phyloP scores from a whole-genome alignment of 345 rosid genomes.

The Murraya koenigii region DNA sequence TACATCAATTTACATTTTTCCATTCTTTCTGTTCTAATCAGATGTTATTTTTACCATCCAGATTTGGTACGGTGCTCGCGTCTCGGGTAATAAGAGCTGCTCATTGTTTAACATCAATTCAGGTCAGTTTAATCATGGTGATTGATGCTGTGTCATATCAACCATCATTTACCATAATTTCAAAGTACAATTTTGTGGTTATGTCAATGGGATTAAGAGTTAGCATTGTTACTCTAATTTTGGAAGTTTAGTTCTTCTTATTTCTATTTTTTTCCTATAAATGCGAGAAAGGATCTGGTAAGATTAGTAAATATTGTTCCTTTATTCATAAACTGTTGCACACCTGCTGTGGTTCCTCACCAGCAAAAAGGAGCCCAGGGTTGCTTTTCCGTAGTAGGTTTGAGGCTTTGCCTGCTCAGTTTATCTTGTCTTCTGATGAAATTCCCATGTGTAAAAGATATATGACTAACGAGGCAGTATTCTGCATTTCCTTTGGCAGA shows the following conservation, averaged over 20 bases:
- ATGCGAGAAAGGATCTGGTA: background rate
- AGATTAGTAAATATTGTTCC: background rate
- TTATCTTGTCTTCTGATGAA: background rate
- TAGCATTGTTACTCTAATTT: background rate
- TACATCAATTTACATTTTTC: conserved; percentile 41
- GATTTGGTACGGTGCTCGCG: conserved; percentile 81
- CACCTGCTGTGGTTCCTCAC: background rate
- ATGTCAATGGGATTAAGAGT: background rate
- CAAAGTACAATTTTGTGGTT: background rate
- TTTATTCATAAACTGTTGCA: background rate
- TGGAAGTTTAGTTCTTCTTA: background rate
- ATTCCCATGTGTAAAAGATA: background rate
- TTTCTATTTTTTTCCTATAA: background rate
- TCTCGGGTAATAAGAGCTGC: conserved; percentile 94
- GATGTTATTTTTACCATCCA: conserved; percentile 33
- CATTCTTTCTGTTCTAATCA: conserved; percentile 32
- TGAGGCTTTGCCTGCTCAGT: background rate
- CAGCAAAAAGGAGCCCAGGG: background rate
- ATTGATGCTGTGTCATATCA: background rate
- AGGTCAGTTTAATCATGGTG: conserved; percentile 37
- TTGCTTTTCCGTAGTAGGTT: background rate
- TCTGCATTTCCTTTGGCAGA: background rate
- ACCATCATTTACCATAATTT: background rate
- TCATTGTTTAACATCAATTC: conserved; percentile 96
- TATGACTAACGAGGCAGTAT: background rate